A percentile compares a stretch with the other conserved stretches of the same genome.
These are phyloP conservation scores for Chaetomium strumarium DNA, from an alignment of 2,329 filamentous ascomycete species.

Conservation along the genomic window DNA sequence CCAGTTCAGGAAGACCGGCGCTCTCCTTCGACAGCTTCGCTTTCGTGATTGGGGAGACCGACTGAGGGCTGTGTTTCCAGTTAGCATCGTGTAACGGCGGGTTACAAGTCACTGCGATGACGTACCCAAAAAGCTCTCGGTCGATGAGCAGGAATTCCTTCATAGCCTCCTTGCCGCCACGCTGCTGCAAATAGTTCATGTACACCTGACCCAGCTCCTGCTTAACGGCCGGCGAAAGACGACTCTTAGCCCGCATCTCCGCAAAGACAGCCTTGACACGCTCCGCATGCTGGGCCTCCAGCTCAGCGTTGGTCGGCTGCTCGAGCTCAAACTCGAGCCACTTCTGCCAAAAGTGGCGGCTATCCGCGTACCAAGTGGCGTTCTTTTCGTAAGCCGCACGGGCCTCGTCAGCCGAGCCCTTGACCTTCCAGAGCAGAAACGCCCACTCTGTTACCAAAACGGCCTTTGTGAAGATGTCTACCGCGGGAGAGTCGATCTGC, in stretches of 20 bases:
- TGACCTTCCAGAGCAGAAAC: constrained; percentile 77
- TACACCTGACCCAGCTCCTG: constrained; percentile 74
- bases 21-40: constrained; percentile 42
- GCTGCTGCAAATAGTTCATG: constrained; percentile 75
- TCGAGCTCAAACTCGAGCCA: constrained; percentile 86
- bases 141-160: constrained; percentile 81
- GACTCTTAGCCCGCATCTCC: constrained; percentile 66
- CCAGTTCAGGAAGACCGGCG: constrained; percentile 40
- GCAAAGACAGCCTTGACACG: constrained; percentile 78
- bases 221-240: constrained; percentile 60
- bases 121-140: constrained; percentile 78
- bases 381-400: constrained; percentile 79
- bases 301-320: constrained; percentile 63
- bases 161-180: constrained; percentile 76
- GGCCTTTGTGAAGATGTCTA: constrained; percentile 76
- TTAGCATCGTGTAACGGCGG: constrained; percentile 7
- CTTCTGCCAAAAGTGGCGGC: constrained; percentile 80
- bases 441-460: constrained; percentile 87
- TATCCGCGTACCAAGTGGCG: constrained; percentile 76
- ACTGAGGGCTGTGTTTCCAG: constrained; percentile 37
- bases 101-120: constrained; percentile 9
- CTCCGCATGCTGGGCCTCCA: constrained; percentile 59
- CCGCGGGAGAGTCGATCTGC: constrained; percentile 67
- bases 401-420: constrained; percentile 73
- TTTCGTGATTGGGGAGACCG: constrained; percentile 39